These are phyloP conservation scores for Sporopachydermia cereana DNA, from an alignment of 1,139 yeast species.

Conservation along the genomic window DNA sequence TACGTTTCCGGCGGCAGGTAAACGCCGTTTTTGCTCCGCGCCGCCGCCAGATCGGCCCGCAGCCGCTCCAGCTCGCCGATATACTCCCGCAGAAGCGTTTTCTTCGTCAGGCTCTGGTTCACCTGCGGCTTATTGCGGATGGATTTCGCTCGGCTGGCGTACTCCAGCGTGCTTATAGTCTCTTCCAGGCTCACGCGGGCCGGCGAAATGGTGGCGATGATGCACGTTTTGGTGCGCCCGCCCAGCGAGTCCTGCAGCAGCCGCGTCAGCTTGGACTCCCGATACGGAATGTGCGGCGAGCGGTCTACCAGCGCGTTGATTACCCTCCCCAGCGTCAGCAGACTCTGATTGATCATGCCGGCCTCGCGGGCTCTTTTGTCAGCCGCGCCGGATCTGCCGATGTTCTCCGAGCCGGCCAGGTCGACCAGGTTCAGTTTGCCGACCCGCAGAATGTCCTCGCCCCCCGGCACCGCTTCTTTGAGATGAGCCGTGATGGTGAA, in stretches of 20 bases:
- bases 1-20: constrained; percentile 44
- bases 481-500: constrained; percentile 50
- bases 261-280: constrained; percentile 76
- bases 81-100: constrained; percentile 37
- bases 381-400: constrained; percentile 67
- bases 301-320: constrained; percentile 59
- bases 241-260: constrained; percentile 75
- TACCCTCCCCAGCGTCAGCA: constrained; percentile 74
- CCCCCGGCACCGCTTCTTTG: constrained; percentile 28
- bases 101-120: constrained; percentile 42
- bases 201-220: constrained; percentile 77
- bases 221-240: constrained; percentile 68
- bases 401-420: constrained; percentile 82
- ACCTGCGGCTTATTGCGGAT: constrained; percentile 66
- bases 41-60: constrained; percentile 50
- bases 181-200: constrained; percentile 65
- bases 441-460: constrained; percentile 29
- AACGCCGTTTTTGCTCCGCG: constrained; percentile 56
- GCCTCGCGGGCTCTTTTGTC: constrained; percentile 79
- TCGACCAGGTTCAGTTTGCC: constrained; percentile 76
- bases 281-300: constrained; percentile 62
- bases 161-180: constrained; percentile 72
- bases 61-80: constrained; percentile 43
- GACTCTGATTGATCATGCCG: constrained; percentile 75
- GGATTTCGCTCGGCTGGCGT: constrained; percentile 72